Conservation (phyloP, 352 stramenopile species). For the Halophytophthora batemanensis region DNA sequence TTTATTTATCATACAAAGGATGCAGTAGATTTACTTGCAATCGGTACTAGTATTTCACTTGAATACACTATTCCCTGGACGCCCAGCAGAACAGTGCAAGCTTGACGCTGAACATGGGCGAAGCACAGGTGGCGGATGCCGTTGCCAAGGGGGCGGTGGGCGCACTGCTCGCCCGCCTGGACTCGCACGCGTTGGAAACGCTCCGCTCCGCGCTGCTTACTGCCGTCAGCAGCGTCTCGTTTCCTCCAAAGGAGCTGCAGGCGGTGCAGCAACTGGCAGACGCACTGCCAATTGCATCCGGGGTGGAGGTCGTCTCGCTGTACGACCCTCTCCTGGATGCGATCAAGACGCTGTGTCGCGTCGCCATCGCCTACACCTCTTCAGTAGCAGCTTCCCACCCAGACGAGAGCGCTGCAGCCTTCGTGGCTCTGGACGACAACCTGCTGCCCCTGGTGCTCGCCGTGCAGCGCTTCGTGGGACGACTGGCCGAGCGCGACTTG, state of each 20-base stretch:
- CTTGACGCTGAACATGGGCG: no score
- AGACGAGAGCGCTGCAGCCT: constrained; percentile 2
- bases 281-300: constrained; percentile 1
- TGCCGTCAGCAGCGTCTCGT: background rate
- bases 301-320: constrained; percentile 7
- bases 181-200: constrained; percentile 8
- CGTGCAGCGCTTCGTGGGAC: constrained; percentile 17
- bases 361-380: constrained; percentile 17
- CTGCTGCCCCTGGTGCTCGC: constrained; percentile 27
- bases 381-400: constrained; percentile 5
- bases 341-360: constrained; percentile 34
- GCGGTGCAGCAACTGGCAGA: constrained; percentile 13
- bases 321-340: constrained; percentile 4
- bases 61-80: no score
- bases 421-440: constrained; percentile 26
- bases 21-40: no score
- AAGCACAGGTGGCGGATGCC: background rate
- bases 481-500: background rate
- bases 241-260: constrained; percentile 1
- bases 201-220: constrained; percentile 8
- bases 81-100: no score
- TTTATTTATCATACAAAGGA: no score
- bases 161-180: constrained; percentile 6
- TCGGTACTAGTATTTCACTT: no score
- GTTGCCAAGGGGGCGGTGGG: background rate